Evolutionary conservation across 805 yeast species (phyloP).

Genomic region (Pichia deserticola): DNA sequence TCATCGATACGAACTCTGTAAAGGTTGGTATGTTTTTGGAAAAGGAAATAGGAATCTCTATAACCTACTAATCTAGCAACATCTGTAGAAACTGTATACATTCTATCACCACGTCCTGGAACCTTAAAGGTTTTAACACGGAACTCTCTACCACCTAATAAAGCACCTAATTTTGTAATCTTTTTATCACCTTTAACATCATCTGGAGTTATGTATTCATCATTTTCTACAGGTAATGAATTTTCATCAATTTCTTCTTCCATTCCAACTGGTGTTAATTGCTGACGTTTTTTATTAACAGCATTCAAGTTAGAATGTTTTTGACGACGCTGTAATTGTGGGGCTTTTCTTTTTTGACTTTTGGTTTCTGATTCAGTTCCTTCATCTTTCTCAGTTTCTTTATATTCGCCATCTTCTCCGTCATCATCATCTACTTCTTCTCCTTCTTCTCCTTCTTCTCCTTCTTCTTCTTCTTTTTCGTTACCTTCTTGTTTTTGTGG

Average conservation of each 20-base stretch:
- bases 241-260: conserved; percentile 21
- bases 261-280: conserved; percentile 11
- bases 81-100: conserved; percentile 89
- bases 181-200: conserved; percentile 77
- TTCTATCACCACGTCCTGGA: conserved; percentile 56
- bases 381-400: background rate
- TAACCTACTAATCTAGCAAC: conserved; percentile 94
- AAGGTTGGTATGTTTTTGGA: conserved; percentile 75
- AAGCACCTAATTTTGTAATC: conserved; percentile 57
- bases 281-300: conserved; percentile 13
- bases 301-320: conserved; percentile 1
- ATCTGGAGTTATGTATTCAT: conserved; percentile 69
- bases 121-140: conserved; percentile 64
- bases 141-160: conserved; percentile 67
- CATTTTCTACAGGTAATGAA: conserved; percentile 45
- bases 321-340: background rate
- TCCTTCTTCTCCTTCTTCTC: background rate
- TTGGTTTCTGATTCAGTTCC: background rate
- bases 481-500: background rate
- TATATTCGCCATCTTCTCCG: conserved; percentile 19
- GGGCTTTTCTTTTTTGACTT: background rate
- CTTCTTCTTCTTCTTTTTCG: background rate
- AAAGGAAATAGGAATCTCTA: conserved; percentile 81
- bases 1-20: conserved; percentile 68
- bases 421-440: conserved; percentile 3